Conservation (phyloP, 176 grass and related monocot genomes). For the bread wheat (Triticum aestivum) region IWGSC_CS_RefSeq_v2.1 NC_057811.1:179731435-179731934, state of each 20-base stretch:
- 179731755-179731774: constrained; percentile 65
- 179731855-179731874: not conserved
- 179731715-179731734: constrained; percentile 96
- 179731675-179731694: constrained; percentile 20
- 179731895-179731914: constrained; percentile 71
- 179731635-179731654: not conserved
- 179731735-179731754: constrained; percentile 70
- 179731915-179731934: constrained; percentile 71
- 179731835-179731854: not conserved
- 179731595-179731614: constrained; percentile 91
- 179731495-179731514: constrained; percentile 23
- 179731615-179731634: constrained; percentile 40
- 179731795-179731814: not conserved
- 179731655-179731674: not conserved
- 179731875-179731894: constrained; percentile 6
- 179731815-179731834: not conserved
- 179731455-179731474: constrained; percentile 55
- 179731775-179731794: constrained; percentile 59
- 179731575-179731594: constrained; percentile 55
- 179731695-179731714: constrained; percentile 21
- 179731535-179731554: constrained; percentile 93
- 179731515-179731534: constrained; percentile 12
- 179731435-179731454: constrained; percentile 61
- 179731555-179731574: constrained; percentile 64
- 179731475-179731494: not conserved